Evolutionary conservation across 257 asterid genomes (phyloP), one percentile per base, ranked within the genome.

Genomic region (Fraxinus americana): DNA sequence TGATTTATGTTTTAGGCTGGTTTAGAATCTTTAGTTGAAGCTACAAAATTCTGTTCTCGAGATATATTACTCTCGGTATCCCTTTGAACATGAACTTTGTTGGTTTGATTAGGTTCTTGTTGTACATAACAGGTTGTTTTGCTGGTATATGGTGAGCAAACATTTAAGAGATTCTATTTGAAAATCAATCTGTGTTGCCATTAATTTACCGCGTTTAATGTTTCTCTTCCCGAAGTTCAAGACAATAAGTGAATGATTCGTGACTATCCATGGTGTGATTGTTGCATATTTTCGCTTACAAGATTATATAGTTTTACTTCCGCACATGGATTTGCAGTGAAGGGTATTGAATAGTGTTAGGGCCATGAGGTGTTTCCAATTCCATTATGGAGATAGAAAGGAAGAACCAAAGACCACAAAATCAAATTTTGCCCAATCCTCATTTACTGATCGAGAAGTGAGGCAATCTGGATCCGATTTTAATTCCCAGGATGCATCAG

Each of bases 301-400:
- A 25, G 17, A 63, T 23, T 61, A 61, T 9, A 25, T 7, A 52
- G 13, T 9, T 10, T 61, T 21, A 23, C 30, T 61, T 63, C 35
- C 7, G 7, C 7, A 25, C 17, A 11, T 63, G 71, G 61, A 79
- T 23, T 59, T 67, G 67, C 79, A 35, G 79, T 63, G 73, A 73
- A 50, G 70, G 76, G 72, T 79, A 0, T 12, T 74, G 75, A 74
- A 67, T 66, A 7, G 69, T 74, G 32, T 52, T 61, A 70, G 73
- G 75, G 82, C 76, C 36, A 83, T 92, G 97, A 88, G 69, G 96
- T 93, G 98, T 88, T 91, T 92, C 85, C 91, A 50, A 61, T 89
- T 91, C 82, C 70, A 80, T 75, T 36, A 10, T 23, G 85, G 91
- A 27, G 93, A 89, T 52, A 90, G 78, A 81, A 90, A 84, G 83